Evolutionary conservation across 83 land plant species (phyloP).

Genomic region (Picea mariana): DNA sequence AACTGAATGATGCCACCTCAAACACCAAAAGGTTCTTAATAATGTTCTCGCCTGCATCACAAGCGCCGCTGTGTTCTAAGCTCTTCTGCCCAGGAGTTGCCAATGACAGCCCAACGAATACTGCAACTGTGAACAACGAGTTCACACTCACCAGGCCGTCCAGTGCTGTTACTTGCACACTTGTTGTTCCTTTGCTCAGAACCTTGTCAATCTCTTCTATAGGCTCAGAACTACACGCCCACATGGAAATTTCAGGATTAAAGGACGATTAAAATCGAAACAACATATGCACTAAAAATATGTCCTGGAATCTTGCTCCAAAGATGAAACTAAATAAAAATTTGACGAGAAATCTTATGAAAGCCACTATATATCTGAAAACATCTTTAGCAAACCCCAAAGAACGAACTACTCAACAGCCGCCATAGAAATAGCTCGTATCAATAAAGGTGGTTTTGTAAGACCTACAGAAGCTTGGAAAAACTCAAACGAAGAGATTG

Average conservation of each 20-base stretch:
- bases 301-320: too few relatives aligned
- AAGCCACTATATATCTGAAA: too few relatives aligned
- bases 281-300: too few relatives aligned
- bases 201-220: not conserved
- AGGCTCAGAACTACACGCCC: not conserved
- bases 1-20: constrained; percentile 52
- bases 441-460: too few relatives aligned
- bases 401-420: too few relatives aligned
- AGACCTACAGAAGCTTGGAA: too few relatives aligned
- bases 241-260: not conserved
- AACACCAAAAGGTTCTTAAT: constrained; percentile 19
- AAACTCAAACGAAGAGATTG: too few relatives aligned
- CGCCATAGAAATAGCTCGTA: too few relatives aligned
- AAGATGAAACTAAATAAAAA: too few relatives aligned
- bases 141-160: constrained; percentile 32
- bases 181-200: constrained; percentile 13
- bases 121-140: constrained; percentile 39
- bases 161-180: constrained; percentile 24
- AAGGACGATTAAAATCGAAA: too few relatives aligned
- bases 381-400: too few relatives aligned
- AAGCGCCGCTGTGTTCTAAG: constrained; percentile 21
- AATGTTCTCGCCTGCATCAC: constrained; percentile 34
- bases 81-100: constrained; percentile 17
- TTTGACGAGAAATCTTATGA: too few relatives aligned
- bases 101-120: constrained; percentile 37